phyloP scores from a whole-genome alignment of 352 stramenopile genomes.

The Pythium insidiosum region DNA sequence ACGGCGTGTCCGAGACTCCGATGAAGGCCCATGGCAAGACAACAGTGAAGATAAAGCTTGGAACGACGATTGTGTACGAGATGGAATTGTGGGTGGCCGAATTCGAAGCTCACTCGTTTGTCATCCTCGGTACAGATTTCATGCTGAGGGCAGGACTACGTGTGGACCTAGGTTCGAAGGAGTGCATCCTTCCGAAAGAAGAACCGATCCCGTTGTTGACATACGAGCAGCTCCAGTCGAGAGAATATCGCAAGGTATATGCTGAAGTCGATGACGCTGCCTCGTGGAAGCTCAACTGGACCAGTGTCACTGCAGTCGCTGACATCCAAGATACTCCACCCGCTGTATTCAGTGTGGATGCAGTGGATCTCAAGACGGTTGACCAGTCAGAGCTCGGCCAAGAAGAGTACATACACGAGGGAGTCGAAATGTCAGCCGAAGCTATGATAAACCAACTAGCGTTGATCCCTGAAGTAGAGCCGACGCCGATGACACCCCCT shows the following conservation, averaged over 20 bases:
- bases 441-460: constrained; percentile 8
- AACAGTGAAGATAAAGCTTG: constrained; percentile 7
- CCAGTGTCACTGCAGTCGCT: too few relatives aligned
- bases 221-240: neutral
- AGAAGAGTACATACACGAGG: constrained; percentile 7
- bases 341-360: neutral
- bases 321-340: neutral
- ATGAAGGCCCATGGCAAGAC: constrained; percentile 1
- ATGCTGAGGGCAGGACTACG: constrained; percentile 5
- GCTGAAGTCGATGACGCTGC: neutral
- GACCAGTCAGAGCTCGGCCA: constrained; percentile 6
- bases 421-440: constrained; percentile 4
- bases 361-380: neutral
- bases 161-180: constrained; percentile 1
- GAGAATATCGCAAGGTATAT: neutral
- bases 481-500: neutral
- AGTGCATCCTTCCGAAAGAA: constrained; percentile 2
- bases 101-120: constrained; percentile 12
- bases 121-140: constrained; percentile 14
- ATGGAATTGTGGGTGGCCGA: constrained; percentile 13
- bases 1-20: constrained; percentile 7
- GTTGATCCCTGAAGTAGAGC: constrained; percentile 14
- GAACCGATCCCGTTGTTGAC: neutral
- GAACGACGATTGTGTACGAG: constrained; percentile 5
- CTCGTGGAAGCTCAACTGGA: neutral